Evolutionary conservation across 805 yeast genomes (phyloP).

Genomic region (Suhomyces tanzawaensis): DNA sequence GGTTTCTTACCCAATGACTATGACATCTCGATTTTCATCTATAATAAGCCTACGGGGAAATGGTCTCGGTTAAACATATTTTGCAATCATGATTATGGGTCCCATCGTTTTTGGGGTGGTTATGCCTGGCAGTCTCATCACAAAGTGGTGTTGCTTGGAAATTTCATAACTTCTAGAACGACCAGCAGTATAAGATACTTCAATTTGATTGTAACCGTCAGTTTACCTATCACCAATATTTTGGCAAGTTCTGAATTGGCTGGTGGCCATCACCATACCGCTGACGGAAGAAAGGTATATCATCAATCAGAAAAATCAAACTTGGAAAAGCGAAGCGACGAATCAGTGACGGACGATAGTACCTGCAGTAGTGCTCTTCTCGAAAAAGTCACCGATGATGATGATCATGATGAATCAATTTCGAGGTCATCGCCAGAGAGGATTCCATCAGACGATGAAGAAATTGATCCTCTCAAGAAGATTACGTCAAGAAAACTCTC

Average conservation of each 20-base stretch:
- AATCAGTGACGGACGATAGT: conserved; percentile 9
- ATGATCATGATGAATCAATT: conserved; percentile 13
- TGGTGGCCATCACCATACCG: conserved; percentile 22
- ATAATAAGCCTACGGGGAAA: conserved; percentile 52
- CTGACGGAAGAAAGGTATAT: conserved; percentile 17
- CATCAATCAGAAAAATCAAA: conserved; percentile 1
- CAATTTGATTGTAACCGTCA: conserved; percentile 49
- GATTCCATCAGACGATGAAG: conserved; percentile 3
- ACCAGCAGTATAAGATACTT: conserved; percentile 48
- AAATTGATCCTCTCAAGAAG: conserved; percentile 10
- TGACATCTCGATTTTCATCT: conserved; percentile 48
- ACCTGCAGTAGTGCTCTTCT: conserved; percentile 10
- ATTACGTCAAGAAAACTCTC: conserved; percentile 22
- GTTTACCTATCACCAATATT: conserved; percentile 54
- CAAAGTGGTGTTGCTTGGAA: conserved; percentile 62
- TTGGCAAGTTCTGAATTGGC: conserved; percentile 43
- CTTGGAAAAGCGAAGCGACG: conserved; percentile 9
- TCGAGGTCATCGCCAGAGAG: conserved; percentile 7
- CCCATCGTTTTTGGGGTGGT: conserved; percentile 64
- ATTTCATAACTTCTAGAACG: conserved; percentile 41
- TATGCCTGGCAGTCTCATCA: conserved; percentile 80
- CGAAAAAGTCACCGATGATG: conserved; percentile 10
- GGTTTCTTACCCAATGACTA: conserved; percentile 54
- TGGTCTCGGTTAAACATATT: conserved; percentile 64
- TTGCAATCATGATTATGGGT: conserved; percentile 49